Percentiles rank a stretch among this genome's conserved stretches.
Evolutionary conservation across 805 yeast genomes (phyloP).

Genomic region (Candida insectalens): DNA sequence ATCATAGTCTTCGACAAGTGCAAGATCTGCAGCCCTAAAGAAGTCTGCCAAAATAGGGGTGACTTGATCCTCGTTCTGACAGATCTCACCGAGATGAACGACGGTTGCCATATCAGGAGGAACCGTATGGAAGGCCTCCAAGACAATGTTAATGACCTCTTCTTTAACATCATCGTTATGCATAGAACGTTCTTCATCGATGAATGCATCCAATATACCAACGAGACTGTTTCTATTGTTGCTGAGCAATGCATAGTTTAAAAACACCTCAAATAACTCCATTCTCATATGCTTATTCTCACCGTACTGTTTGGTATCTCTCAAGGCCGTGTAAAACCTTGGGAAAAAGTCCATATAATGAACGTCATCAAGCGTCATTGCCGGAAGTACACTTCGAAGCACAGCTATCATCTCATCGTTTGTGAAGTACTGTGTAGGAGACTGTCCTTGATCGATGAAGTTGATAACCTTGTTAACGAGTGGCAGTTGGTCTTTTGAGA

Average conservation of each 20-base stretch:
- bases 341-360: conserved; percentile 23
- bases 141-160: conserved; percentile 18
- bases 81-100: conserved; percentile 12
- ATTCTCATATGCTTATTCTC: conserved; percentile 14
- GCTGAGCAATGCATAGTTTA: conserved; percentile 23
- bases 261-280: conserved; percentile 23
- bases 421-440: conserved; percentile 16
- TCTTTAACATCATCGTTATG: conserved; percentile 9
- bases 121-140: conserved; percentile 21
- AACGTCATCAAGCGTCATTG: conserved; percentile 21
- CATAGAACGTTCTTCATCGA: conserved; percentile 14
- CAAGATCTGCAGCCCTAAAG: conserved; percentile 21
- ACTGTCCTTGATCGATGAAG: conserved; percentile 17
- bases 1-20: conserved; percentile 18
- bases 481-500: conserved; percentile 16
- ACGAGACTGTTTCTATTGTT: conserved; percentile 16
- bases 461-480: conserved; percentile 21
- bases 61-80: conserved; percentile 6
- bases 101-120: conserved; percentile 21
- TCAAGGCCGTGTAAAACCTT: conserved; percentile 20
- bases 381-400: conserved; percentile 16
- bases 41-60: conserved; percentile 12
- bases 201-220: conserved; percentile 19
- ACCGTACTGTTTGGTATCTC: conserved; percentile 16
- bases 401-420: conserved; percentile 14